Percentiles rank a stretch among this genome's conserved stretches.
These are phyloP conservation scores for Fusarium sambucinum DNA, from an alignment of 2,329 filamentous ascomycete genomes.

Conservation along the genomic window DNA sequence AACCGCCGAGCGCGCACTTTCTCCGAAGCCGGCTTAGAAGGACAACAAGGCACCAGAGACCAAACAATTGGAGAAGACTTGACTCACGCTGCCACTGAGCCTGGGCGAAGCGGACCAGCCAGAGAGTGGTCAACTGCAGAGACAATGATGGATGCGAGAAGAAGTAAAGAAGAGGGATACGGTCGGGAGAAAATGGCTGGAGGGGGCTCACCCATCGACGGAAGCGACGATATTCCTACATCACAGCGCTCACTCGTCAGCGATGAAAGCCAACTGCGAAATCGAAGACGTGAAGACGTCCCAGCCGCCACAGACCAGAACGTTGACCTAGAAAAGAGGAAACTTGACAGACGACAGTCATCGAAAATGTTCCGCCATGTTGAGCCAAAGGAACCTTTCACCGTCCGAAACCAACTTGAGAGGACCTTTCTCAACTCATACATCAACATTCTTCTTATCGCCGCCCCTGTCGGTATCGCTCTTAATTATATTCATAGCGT, in stretches of 20 bases:
- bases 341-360: constrained; percentile 57
- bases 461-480: constrained; percentile 83
- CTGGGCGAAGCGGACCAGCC: constrained; percentile 42
- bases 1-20: constrained; percentile 43
- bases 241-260: constrained; percentile 38
- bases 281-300: constrained; percentile 49
- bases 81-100: constrained; percentile 53
- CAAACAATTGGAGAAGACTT: constrained; percentile 48
- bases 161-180: constrained; percentile 26
- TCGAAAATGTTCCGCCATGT: constrained; percentile 60
- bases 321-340: constrained; percentile 44
- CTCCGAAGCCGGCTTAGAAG: constrained; percentile 52
- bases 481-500: constrained; percentile 71
- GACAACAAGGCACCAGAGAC: constrained; percentile 44
- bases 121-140: constrained; percentile 46
- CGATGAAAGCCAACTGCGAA: constrained; percentile 47
- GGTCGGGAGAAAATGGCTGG: constrained; percentile 30
- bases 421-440: constrained; percentile 84
- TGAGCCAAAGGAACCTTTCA: constrained; percentile 67
- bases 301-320: constrained; percentile 15
- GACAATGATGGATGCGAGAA: constrained; percentile 40
- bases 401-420: constrained; percentile 73
- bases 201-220: constrained; percentile 34
- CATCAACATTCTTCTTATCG: constrained; percentile 85
- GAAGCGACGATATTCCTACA: constrained; percentile 34